Base-by-base conservation (phyloP, 257 asterid genomes). In the Nicotiana sylvestris region DNA sequence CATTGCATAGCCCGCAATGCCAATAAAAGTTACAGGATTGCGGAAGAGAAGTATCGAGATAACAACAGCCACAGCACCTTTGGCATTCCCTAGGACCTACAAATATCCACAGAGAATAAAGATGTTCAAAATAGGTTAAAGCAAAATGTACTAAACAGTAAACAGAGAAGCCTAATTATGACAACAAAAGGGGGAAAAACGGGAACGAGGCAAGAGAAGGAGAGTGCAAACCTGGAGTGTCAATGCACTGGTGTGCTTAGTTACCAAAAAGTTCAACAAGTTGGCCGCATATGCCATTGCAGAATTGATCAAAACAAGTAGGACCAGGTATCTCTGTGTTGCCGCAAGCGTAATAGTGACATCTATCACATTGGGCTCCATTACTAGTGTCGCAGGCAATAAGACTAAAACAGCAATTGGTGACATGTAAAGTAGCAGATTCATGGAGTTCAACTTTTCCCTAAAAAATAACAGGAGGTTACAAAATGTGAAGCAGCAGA, bases 161-260 rank as follows among this genome's bases (percentile, higher is more conserved):
- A 43, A 43, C 49, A 43, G 49, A 39, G 49, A 39, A 69, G 33
- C 21, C 15, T 5, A 43, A 0, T 12, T 70, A 43, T 2, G 58
- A 70, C 37, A n/a, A 72, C 37, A 43, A 11, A 70, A 21, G 25
- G 21, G 79, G 27, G 13, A 49, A 12, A 74, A 49, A 5, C 15
- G 64, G 62, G 37, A n/a, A 74, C 27, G 43, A 25, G 39, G 21
- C 32, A 79, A 12, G 15, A 29, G 46, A 33, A 83, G 62, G 82
- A 49, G 49, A 80, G 65, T 1, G 16, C 64, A 12, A 80, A 87
- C 89, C 89, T 87, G 89, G 65, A 87, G 89, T 17, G 89, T 87
- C 39, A 87, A 85, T 57, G 89, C 86, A 68, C 89, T 87, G 49
- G 89, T 87, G 81, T 87, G 89, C 57, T 87, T 87, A 60, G 89